A percentile compares a stretch with the other conserved stretches of the same genome.
Evolutionary conservation across 2,329 filamentous ascomycete species (phyloP).

Genomic region (Teratosphaeria destructans): DNA sequence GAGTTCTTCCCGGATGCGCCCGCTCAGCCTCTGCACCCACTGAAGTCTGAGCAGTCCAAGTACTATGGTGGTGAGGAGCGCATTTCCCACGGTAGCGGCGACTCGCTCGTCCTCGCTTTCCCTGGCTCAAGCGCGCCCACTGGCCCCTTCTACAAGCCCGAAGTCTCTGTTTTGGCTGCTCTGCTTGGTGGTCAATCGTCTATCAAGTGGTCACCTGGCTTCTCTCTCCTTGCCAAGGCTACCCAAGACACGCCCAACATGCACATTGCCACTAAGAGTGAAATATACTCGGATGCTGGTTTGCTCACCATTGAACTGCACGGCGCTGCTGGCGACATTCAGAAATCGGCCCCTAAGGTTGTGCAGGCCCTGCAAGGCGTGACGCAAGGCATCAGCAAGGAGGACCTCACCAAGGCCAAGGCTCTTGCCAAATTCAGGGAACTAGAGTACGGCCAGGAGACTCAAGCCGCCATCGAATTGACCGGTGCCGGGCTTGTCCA

Average conservation of each 20-base stretch:
- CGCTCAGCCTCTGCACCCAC: conserved; percentile 38
- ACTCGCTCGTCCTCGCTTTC: conserved; percentile 84
- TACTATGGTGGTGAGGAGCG: conserved; percentile 96
- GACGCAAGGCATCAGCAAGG: conserved; percentile 59
- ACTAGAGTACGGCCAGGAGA: conserved; percentile 69
- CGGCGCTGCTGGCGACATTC: conserved; percentile 63
- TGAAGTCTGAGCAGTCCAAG: conserved; percentile 58
- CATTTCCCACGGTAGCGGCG: conserved; percentile 63
- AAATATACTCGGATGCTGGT: conserved; percentile 86
- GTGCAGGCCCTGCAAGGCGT: conserved; percentile 76
- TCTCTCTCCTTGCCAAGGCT: conserved; percentile 79
- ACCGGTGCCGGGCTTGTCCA: conserved; percentile 78
- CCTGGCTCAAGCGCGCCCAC: conserved; percentile 71
- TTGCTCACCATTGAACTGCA: conserved; percentile 74
- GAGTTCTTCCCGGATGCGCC: conserved; percentile 78
- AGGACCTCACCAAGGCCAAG: conserved; percentile 84
- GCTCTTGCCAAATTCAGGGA: conserved; percentile 89
- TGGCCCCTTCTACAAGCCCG: conserved; percentile 70
- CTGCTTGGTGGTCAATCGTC: conserved; percentile 81
- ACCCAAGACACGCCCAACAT: conserved; percentile 56
- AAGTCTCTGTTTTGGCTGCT: conserved; percentile 74
- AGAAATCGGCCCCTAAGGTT: conserved; percentile 62
- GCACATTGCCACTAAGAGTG: conserved; percentile 62
- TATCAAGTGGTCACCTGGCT: conserved; percentile 94
- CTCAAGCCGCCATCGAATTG: conserved; percentile 65